Base-by-base conservation (phyloP, 208 protist species). In the Porcisia hertigi region DNA sequence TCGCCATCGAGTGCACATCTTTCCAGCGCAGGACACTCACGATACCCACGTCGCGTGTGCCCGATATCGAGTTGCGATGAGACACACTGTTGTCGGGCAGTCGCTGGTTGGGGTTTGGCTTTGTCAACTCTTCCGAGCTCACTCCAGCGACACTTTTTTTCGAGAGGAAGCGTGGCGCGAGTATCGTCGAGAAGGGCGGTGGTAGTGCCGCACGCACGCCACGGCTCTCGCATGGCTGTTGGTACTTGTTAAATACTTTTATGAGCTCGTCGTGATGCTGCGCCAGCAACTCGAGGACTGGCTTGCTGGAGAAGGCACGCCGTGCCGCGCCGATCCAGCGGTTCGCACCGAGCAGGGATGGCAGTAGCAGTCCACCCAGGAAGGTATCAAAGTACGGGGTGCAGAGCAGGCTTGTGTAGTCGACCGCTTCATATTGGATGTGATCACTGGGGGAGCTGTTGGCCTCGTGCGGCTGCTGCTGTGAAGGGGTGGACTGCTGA, bases 171-270 rank as follows among this genome's bases (percentile, higher is more conserved):
- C 70, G 79, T 12, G 79, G 74, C 39, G 59, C 81, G 12, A 81
- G 66, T 4, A 72, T 47, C 0, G 76, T 65, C 59, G 75, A 84
- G 78, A 79, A 85, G 14, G 87, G 87, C 55, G 82, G 82, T 39
- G 87, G 87, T 66, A 91, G 82, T n/a, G 82, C 76, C 25, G 73
- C 53, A 8, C 86, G 87, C 36, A 92, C 85, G 6, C 91, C 91
- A 45, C 76, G 73, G 3, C 86, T 85, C 75, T 95, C 91, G 54
- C 78, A 80, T 43, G 91, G 87, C 39, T 71, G 80, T 47, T 87
- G 75, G 64, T 87, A 93, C 52, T 60, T 60, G 8, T 75, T 58
- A 70, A 92, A 95, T 11, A 93, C 64, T 8, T 62, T 76, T 47
- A 86, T 80, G 16, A 93, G 82, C 18, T 55, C 36, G 39, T 92